Conservation (phyloP, 2,329 filamentous ascomycete genomes). For the Hirsutella thompsonii region DNA sequence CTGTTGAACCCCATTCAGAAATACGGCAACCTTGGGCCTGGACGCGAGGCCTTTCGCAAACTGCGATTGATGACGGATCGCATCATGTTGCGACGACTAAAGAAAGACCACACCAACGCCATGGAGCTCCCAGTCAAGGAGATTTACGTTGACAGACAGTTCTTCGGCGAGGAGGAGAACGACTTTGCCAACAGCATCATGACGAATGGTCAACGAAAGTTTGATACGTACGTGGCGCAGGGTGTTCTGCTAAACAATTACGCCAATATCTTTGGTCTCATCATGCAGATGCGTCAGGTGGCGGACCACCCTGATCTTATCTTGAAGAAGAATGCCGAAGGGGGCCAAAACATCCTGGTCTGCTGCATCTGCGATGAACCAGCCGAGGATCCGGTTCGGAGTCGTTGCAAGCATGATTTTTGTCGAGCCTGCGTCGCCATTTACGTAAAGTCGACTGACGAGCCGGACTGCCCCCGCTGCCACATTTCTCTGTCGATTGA, state of each 20-base stretch:
- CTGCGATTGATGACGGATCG: conserved; percentile 79
- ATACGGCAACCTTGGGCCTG: conserved; percentile 46
- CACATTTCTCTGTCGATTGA: conserved; percentile 86
- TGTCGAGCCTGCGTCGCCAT: conserved; percentile 27
- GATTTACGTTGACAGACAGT: conserved; percentile 82
- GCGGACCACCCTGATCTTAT: conserved; percentile 93
- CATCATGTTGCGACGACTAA: conserved; percentile 92
- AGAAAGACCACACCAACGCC: conserved; percentile 82
- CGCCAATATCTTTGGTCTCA: conserved; percentile 95
- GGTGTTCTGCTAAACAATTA: conserved; percentile 96
- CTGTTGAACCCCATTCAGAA: conserved; percentile 71
- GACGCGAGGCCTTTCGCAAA: conserved; percentile 63
- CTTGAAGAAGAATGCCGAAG: conserved; percentile 72
- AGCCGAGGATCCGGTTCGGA: conserved; percentile 87
- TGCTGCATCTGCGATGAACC: conserved; percentile 96
- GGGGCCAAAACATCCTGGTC: conserved; percentile 79
- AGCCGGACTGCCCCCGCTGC: conserved; percentile 75
- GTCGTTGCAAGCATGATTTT: conserved; percentile 76
- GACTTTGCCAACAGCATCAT: conserved; percentile 96
- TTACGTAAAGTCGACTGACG: conserved; percentile 63
- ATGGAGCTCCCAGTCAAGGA: conserved; percentile 97
- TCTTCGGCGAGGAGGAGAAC: conserved; percentile 91
- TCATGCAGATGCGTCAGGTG: conserved; percentile 99
- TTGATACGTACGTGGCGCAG: conserved; percentile 89
- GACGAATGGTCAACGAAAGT: conserved; percentile 76